phyloP scores from a whole-genome alignment of 169 alveolate genomes.

The Cryptosporidium ubiquitum region DNA sequence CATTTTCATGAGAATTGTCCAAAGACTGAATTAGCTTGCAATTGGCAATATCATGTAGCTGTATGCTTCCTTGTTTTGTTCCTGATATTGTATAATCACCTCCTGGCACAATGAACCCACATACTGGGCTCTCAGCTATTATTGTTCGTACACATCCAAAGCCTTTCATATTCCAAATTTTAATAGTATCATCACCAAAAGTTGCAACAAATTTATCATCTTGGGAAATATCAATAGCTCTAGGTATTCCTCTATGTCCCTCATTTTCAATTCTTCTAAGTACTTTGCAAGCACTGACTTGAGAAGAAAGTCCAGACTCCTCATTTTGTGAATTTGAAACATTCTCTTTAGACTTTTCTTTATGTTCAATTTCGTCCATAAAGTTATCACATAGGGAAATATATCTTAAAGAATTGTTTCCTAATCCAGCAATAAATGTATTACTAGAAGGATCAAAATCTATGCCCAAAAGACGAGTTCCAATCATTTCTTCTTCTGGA shows the following conservation, averaged over 20 bases:
- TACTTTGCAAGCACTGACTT: slow-evolving; percentile 76
- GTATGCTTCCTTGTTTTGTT: slow-evolving; percentile 76
- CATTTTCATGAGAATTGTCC: slow-evolving; percentile 77
- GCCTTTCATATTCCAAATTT: slow-evolving; percentile 80
- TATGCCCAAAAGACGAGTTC: slow-evolving; percentile 50
- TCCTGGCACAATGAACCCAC: slow-evolving; percentile 76
- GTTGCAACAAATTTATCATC: slow-evolving; percentile 79
- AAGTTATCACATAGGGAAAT: background rate
- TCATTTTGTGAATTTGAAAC: slow-evolving; percentile 1
- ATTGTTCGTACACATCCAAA: slow-evolving; percentile 77
- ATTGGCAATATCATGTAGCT: slow-evolving; percentile 76
- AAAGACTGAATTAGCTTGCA: slow-evolving; percentile 74
- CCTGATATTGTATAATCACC: slow-evolving; percentile 77
- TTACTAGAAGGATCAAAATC: slow-evolving; percentile 40
- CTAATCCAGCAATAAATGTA: slow-evolving; percentile 35
- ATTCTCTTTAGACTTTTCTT: slow-evolving; percentile 10
- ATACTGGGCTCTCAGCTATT: slow-evolving; percentile 76
- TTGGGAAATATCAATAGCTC: slow-evolving; percentile 76
- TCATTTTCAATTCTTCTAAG: slow-evolving; percentile 77
- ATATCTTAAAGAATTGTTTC: slow-evolving; percentile 56
- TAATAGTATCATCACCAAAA: slow-evolving; percentile 79
- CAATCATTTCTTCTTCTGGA: slow-evolving; percentile 69
- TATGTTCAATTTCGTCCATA: background rate
- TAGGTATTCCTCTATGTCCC: slow-evolving; percentile 78
- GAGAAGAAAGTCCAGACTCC: slow-evolving; percentile 62